Base-by-base conservation (phyloP, 1,139 yeast species). In the Tardiomyces digboiensis region DNA sequence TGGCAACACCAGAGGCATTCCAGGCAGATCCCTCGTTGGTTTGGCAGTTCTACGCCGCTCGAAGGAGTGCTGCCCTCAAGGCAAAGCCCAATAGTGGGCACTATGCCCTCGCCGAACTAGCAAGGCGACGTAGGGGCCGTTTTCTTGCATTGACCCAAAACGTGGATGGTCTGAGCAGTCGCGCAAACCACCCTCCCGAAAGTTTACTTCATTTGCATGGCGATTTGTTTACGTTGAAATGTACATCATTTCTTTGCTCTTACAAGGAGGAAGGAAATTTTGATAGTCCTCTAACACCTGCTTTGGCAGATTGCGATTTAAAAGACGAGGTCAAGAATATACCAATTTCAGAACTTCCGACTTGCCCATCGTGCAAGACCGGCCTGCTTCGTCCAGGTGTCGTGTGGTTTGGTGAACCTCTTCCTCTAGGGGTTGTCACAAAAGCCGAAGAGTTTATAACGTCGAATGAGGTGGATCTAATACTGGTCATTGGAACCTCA, bases 1-100 rank as follows among this genome's bases (percentile, higher is more conserved):
- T 87, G 43, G 95, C 95, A 6, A 87, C 96, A 0, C 94, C 94
- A 1, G 95, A 87, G 58, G 95, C 95, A 3, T 87, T 87, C 58
- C 76, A 79, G 48, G 70, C 72, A 18, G 89, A 86, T 57, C 95
- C 96, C 0, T 85, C 86, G 0, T 68, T 86, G 20, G 95, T 87
- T 3, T 87, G 96, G 96, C 91, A 84, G 57, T 87, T 83, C 55
- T 86, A 87, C 60, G 72, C 88, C 7, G 76, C 79, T 64, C 66
- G 94, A 48, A 61, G 96, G 42, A 71, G 68, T 44, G 68, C 68
- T 39, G 89, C 95, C 0, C 64, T 85, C 44, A 62, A 64, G 41
- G 88, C 91, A 1, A 62, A 60, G 39, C 95, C 96, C 1, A 86
- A 86, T 54, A 61, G 58, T 16, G 95, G 91, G 0, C 96, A 87